Base-by-base conservation (phyloP, 1,284 basidiomycete species). In the Dichomitus squalens region DNA sequence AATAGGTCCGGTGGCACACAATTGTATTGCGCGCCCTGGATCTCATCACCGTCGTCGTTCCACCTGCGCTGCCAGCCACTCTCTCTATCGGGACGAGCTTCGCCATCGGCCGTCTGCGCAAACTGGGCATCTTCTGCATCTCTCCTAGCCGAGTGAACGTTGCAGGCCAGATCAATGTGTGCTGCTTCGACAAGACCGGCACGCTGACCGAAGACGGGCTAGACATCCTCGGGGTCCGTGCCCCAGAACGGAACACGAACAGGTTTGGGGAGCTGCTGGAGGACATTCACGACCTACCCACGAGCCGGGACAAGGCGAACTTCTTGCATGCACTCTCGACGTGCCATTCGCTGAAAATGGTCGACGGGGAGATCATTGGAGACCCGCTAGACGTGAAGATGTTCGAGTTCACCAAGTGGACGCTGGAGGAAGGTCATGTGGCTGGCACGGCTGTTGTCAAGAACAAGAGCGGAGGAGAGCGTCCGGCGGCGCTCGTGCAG, bases 151-250 rank as follows among this genome's bases (percentile, higher is more conserved):
- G 97, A 31, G 93, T 99, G 67, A 99, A 99, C 70, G 88, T 99
- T 49, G 95, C 89, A 2, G 97, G 97, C 31, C 97, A 98, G 76
- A 83, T 99, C 76, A 98, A 99, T 64, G 92, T 99, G 7, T 96
- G 96, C 68, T 98, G 96, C 73, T 99, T 99, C 69, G 97, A 99
- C 80, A 99, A 99, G 78, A 99, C 97, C 1, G 97, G 97, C 2
- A 99, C 97, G 0, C 81, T 99, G 16, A 99, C 97, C 0, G 97
- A 98, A 73, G 97, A 99, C 65, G 97, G 97, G 0, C 82, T 99
- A 40, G 97, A 99, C 69, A 95, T 99, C 44, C 88, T 99, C 44
- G 95, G 95, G 25, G 90, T 96, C 11, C 87, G 95, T 39, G 86
- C 86, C 1, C 82, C 94, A 41, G 93, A 96, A 64, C 86, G 90